These are phyloP conservation scores for Brassica napus DNA, from an alignment of 345 rosid species.

Conservation along the genomic window Da-Ae NC_063436.1:23440501-23441000, in stretches of 20 bases:
- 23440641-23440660: conserved; percentile 21
- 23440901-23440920: conserved; percentile 28
- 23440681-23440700: conserved; percentile 12
- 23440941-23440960: conserved; percentile 33
- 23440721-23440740: too few relatives aligned
- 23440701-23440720: background rate
- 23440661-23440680: conserved; percentile 27
- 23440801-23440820: conserved; percentile 14
- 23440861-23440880: background rate
- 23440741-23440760: conserved; percentile 11
- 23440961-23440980: conserved; percentile 43
- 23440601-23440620: conserved; percentile 18
- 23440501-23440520: conserved; percentile 10
- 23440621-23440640: conserved; percentile 36
- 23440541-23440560: conserved; percentile 29
- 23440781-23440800: conserved; percentile 35
- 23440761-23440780: conserved; percentile 8
- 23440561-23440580: conserved; percentile 21
- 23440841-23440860: conserved; percentile 13
- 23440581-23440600: conserved; percentile 35
- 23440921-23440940: conserved; percentile 34
- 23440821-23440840: conserved; percentile 32
- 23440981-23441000: conserved; percentile 40
- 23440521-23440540: background rate
- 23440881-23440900: conserved; percentile 25